phyloP scores from a whole-genome alignment of 1,284 basidiomycete genomes.

The Heimioporus retisporus region DNA sequence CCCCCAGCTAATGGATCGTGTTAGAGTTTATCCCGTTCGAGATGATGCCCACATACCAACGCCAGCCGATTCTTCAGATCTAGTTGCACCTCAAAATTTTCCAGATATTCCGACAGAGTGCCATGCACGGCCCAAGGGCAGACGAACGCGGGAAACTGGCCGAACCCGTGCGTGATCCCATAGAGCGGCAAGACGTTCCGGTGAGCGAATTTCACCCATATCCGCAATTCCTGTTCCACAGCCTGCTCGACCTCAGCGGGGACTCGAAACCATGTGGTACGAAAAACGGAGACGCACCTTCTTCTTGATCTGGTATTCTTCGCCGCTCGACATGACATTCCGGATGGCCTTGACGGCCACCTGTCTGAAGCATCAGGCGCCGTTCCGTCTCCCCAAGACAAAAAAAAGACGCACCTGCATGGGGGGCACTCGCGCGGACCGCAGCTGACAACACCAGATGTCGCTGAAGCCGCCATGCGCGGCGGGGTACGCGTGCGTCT shows the following conservation, averaged over 20 bases:
- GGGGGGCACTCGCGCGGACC: neutral
- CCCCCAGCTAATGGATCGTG: constrained; percentile 27
- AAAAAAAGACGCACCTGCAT: constrained; percentile 20
- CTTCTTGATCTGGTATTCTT: constrained; percentile 44
- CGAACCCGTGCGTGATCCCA: constrained; percentile 52
- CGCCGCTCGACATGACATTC: constrained; percentile 38
- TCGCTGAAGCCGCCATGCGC: constrained; percentile 40
- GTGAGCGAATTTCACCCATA: constrained; percentile 55
- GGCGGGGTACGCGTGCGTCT: constrained; percentile 21
- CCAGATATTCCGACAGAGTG: constrained; percentile 55
- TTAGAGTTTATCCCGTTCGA: neutral
- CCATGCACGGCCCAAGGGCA: constrained; percentile 62
- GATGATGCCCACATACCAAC: constrained; percentile 21
- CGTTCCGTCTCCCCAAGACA: neutral
- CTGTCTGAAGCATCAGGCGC: constrained; percentile 22
- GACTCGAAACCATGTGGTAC: neutral
- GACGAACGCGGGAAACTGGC: constrained; percentile 54
- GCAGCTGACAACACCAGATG: constrained; percentile 33
- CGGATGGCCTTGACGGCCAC: constrained; percentile 58
- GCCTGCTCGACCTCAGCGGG: constrained; percentile 35
- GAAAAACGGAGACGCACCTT: constrained; percentile 28
- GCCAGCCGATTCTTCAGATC: constrained; percentile 25
- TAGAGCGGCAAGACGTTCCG: constrained; percentile 52
- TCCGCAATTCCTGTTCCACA: constrained; percentile 49
- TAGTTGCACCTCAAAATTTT: constrained; percentile 29